Evolutionary conservation across 306 rosid species (phyloP), one percentile per base, ranked within the genome.

Genomic region (Pterocarpus macrocarpus): DNA sequence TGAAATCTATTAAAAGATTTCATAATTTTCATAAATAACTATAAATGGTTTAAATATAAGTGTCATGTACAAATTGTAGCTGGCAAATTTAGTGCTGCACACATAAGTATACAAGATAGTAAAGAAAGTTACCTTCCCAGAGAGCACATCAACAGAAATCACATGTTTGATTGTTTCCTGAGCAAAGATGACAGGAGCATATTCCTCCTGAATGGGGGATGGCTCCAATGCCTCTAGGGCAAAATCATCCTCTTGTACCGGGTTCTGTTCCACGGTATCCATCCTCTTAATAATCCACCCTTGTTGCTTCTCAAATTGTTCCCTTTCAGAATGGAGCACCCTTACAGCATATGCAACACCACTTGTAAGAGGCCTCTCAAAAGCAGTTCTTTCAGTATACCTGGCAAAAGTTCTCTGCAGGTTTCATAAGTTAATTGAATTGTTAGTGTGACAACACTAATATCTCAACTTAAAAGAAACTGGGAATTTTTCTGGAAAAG

Each of bases 321-420:
- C 98, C 86, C 95, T 91, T 76, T 95, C 98, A 22, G 96, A 93
- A 81, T 90, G 97, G 77, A 95, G 98, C 85, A 93, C 99, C 86
- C 99, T 89, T 47, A 93, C 98, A 52, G 98, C 99, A 89, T 95
- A 93, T 15, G 99, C 99, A 90, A 95, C 99, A 14, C 99, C 99
- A 84, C 98, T 90, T 11, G 98, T 95, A 62, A 95, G 96, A 52
- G 99, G 99, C 88, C 99, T 88, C 91, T 95, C 99, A 82, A 95
- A 95, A 79, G 98, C 94, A 53, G 99, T 95, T 79, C 98, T 79
- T 82, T 95, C 99, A 5, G 99, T 95, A 85, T 95, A 95, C 85
- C 88, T 87, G 2, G 99, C 99, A 86, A 95, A 95, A 56, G 98
- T 95, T 66, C 73, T 85, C 99, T 95, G 82, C 50, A 76, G 53